A percentile compares a stretch with the other conserved stretches of the same genome.
Evolutionary conservation across 495 filamentous ascomycete genomes (phyloP).

Genomic region (Penicillium macrosclerotiorum): DNA sequence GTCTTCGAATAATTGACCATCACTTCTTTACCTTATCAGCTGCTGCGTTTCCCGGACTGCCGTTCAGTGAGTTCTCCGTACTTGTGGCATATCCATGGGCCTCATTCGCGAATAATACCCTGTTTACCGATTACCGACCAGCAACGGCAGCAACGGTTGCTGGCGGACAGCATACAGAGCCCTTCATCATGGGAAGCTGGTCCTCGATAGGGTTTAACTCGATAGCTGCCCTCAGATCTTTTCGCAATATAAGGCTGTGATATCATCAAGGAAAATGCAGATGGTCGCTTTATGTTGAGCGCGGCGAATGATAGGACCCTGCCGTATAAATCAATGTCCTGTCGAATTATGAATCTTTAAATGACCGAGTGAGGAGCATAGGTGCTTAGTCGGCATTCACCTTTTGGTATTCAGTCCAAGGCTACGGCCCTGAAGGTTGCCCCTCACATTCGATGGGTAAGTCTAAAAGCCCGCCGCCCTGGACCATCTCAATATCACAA

Average conservation of each 20-base stretch:
- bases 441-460: constrained; percentile 37
- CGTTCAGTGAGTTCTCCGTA: constrained; percentile 10
- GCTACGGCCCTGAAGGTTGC: constrained; percentile 20
- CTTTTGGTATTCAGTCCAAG: constrained; percentile 13
- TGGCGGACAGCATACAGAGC: not conserved
- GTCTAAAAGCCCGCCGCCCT: constrained; percentile 31
- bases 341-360: not conserved
- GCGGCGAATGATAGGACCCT: constrained; percentile 8
- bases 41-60: constrained; percentile 21
- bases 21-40: constrained; percentile 28
- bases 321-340: not conserved
- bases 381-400: constrained; percentile 13
- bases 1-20: constrained; percentile 20
- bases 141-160: constrained; percentile 17
- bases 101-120: constrained; percentile 24
- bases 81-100: constrained; percentile 25
- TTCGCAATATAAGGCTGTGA: constrained; percentile 13
- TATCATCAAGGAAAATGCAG: constrained; percentile 15
- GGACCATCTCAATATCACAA: constrained; percentile 25
- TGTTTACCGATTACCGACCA: constrained; percentile 15
- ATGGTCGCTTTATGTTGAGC: constrained; percentile 12
- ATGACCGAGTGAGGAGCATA: not conserved
- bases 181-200: constrained; percentile 14
- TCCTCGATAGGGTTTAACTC: constrained; percentile 15
- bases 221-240: constrained; percentile 7